Evolutionary conservation across 2,329 filamentous ascomycete genomes (phyloP), one percentile per base, ranked within the genome.

Genomic region (Raffaelea albimanens): DNA sequence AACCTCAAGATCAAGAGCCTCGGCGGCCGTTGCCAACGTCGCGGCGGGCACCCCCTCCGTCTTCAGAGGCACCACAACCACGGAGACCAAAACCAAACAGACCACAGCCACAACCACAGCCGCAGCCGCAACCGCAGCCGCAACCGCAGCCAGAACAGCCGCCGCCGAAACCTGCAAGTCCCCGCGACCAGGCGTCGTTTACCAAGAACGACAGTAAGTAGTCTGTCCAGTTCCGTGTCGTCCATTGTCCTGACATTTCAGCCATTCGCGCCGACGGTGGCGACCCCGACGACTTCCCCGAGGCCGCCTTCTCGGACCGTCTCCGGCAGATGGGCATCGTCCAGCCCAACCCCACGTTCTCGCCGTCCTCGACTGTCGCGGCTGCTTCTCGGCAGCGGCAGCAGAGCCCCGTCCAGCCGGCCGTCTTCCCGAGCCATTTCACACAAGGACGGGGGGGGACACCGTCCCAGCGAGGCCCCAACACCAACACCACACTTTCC

Each of bases 281-380:
- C 51, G 65, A 71, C 49, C 66, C 71, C n/a, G 66, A 73, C 54
- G 56, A 59, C 33, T 52, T 52, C 49, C 44, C 59, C n/a, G 56
- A 61, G 45, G 56, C 62, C 18, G 68, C 63, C 52, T 78, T 76
- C 59, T 70, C 74, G 9, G 62, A 63, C 43, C 73, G 76, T 16
- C 67, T 80, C 5, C 67, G 67, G 22, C 62, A 73, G 52, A 76
- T 80, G 69, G 76, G 75, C 56, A 63, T 77, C 25, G 75, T 68
- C 9, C 67, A 73, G 42, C 74, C 76, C 4, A 74, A 72, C 52
- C 74, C 75, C 25, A 76, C 71, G 4, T 71, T 67, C 42, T 78
- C 74, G 5, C 64, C 70, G 21, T 75, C 73, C 2, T 78, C 74
- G 8, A 73, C 63, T 2, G 72, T 66, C 8, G 49, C 34, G 43